A percentile compares a stretch with the other conserved stretches of the same genome.
Evolutionary conservation across 2,329 filamentous ascomycete species (phyloP).

Genomic region (Aspergillus sp.): DNA sequence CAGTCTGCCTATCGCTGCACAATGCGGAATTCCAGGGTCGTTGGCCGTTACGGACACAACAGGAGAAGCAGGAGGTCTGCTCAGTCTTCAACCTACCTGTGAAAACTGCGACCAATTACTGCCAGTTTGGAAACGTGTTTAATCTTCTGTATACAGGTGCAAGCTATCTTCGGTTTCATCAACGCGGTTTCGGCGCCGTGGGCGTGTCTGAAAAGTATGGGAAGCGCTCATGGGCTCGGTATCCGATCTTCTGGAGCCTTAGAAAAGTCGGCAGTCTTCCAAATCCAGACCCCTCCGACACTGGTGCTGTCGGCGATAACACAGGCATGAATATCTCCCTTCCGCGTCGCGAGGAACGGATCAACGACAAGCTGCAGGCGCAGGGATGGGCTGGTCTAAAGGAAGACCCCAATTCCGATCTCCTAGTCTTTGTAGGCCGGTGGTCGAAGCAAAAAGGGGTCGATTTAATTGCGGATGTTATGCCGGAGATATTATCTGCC

Average conservation of each 20-base stretch:
- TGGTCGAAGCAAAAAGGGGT: conserved; percentile 71
- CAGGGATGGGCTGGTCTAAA: conserved; percentile 68
- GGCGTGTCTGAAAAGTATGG: conserved; percentile 69
- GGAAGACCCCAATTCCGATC: conserved; percentile 60
- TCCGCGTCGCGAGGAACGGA: conserved; percentile 39
- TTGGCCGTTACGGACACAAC: conserved; percentile 64
- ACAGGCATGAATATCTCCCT: too few species aligned
- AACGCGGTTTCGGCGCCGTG: conserved; percentile 67
- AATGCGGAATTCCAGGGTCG: conserved; percentile 70
- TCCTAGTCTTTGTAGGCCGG: conserved; percentile 68
- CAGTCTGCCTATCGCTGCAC: conserved; percentile 64
- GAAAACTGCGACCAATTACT: conserved; percentile 59
- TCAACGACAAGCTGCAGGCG: conserved; percentile 60
- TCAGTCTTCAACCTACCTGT: conserved; percentile 62
- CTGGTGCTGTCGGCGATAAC: conserved; percentile 52
- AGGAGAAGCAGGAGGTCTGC: conserved; percentile 64
- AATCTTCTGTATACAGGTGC: conserved; percentile 66
- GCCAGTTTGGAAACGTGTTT: conserved; percentile 69
- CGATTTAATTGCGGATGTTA: conserved; percentile 67
- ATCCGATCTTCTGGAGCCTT: conserved; percentile 69
- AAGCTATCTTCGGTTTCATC: conserved; percentile 65
- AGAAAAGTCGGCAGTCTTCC: conserved; percentile 64
- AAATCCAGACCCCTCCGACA: conserved; percentile 66
- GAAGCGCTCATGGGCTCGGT: conserved; percentile 65
- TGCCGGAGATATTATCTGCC: conserved; percentile 62